Base-by-base conservation (phyloP, 768 basidiomycete genomes). In the Lactarius akahatsu region DNA sequence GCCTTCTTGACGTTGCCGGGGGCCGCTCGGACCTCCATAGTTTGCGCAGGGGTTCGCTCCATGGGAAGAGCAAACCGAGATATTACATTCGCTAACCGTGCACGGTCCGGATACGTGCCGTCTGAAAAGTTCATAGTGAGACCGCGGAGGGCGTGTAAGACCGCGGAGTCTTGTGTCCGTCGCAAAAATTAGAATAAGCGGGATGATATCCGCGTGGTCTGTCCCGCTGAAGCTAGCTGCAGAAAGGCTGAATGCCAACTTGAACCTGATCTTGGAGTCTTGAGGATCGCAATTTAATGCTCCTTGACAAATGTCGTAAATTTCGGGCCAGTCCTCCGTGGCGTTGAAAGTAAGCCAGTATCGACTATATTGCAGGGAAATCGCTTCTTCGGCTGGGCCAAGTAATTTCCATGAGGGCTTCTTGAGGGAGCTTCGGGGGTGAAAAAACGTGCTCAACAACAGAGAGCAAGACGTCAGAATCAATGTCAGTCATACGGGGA, bases 61-160 rank as follows among this genome's bases (percentile, higher is more conserved):
- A 62, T 26, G 6, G 43, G 28, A 3, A 45, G 28, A 9, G 41
- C 34, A 10, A 4, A 57, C 26, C 11, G 2, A 11, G 18, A 28
- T 28, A 65, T 28, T 1, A 61, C 6, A 13, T 23, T 34, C 20
- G 11, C 3, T 3, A 65, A 34, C 6, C 10, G 52, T 3, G 6
- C 3, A 10, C 0, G 32, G 4, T 34, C 7, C 4, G 54, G 65
- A 15, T n/a, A 9, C 15, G 59, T 40, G 32, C 45, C 65, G 6
- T 66, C 60, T 23, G 65, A 66, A n/a, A 40, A 62, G 18, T 7
- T 11, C 9, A 50, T 57, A 59, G 81, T 82, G 0, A 30, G 36
- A 34, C 0, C 47, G 45, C 1, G 58, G 18, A 3, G 45, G 52
- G 4, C 1, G 30, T 43, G 59, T 63, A 20, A 57, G 28, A n/a